phyloP scores from a whole-genome alignment of 345 rosid species.

The thale cress (Arabidopsis thaliana) region TAIR10.1 NC_003074.8:4809001-4809500 shows the following conservation, averaged over 20 bases:
- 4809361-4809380: no score
- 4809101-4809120: background rate
- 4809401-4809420: constrained; percentile 23
- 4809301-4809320: background rate
- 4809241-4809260: background rate
- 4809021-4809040: constrained; percentile 18
- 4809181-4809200: background rate
- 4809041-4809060: background rate
- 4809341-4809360: background rate
- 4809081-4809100: constrained; percentile 12
- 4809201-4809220: background rate
- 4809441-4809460: constrained; percentile 35
- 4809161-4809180: background rate
- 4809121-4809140: background rate
- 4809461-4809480: constrained; percentile 40
- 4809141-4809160: background rate
- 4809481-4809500: constrained; percentile 38
- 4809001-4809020: constrained; percentile 21
- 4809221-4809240: background rate
- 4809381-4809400: no score
- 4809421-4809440: constrained; percentile 14
- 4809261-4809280: background rate
- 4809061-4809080: constrained; percentile 1
- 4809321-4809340: background rate
- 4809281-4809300: background rate